A percentile compares a stretch with the other conserved stretches of the same genome.
phyloP scores from a whole-genome alignment of 2,329 filamentous ascomycete species.

The Calonectria leucothoes region DNA sequence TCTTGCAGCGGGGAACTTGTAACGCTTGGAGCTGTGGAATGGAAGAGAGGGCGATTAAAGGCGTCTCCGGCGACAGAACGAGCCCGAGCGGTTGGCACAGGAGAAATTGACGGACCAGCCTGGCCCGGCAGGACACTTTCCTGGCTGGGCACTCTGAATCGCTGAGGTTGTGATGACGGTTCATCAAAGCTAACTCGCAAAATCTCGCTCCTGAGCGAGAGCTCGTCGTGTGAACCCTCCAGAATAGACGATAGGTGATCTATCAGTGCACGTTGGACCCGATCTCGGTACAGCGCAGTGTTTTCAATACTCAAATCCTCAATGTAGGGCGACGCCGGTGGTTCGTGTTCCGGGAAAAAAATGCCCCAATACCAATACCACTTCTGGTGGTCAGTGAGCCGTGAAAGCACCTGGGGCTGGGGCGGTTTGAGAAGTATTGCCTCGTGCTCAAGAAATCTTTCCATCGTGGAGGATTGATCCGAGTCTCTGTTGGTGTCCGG shows the following conservation, averaged over 20 bases:
- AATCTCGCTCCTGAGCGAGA: neutral
- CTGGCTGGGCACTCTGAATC: neutral
- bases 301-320: neutral
- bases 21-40: neutral
- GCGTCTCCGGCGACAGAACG: neutral
- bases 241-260: neutral
- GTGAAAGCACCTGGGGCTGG: neutral
- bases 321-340: neutral
- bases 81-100: neutral
- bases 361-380: neutral
- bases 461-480: neutral
- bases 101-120: neutral
- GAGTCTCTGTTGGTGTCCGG: neutral
- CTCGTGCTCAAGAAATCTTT: neutral
- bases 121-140: neutral
- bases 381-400: neutral
- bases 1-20: neutral
- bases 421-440: neutral
- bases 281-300: too few relatives aligned
- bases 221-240: too few relatives aligned
- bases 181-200: neutral
- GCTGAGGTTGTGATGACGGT: neutral
- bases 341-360: neutral
- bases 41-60: neutral
- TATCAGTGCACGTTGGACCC: neutral